Base-by-base conservation (phyloP, 768 basidiomycete species). In the Cystofilobasidium bisporidii region DNA sequence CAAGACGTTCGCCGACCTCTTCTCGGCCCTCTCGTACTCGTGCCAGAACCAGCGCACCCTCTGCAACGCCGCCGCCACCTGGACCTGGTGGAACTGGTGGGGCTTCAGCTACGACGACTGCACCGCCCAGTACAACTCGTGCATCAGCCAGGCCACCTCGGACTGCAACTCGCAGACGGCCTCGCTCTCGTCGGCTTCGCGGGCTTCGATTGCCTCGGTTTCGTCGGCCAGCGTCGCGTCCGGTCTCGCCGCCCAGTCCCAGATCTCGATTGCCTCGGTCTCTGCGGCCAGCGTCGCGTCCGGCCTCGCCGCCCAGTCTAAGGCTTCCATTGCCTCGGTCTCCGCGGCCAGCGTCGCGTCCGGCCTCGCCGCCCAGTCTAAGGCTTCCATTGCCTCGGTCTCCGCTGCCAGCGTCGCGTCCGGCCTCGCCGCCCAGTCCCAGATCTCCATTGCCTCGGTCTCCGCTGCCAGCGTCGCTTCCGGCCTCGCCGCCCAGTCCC, bases 51-150 rank as follows among this genome's bases (percentile, higher is more conserved):
- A 48, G 47, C 47, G n/a, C 6, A 22, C n/a, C 15, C 47, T 48
- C 47, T 48, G 47, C 47, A n/a, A 48, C 47, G n/a, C 47, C 47
- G n/a, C 47, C 47, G 47, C 47, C 47, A 48, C 47, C 47, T 48
- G 47, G 47, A 48, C 47, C 47, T 48, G 47, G 47, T 48, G 47
- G 47, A n/a, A 22, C 22, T 48, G 47, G 47, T 48, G 47, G 47
- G 47, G 47, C 47, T 22, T 48, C 22, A 6, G 22, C 22, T 48
- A 48, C 47, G 20, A 22, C 22, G 47, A 48, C 47, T 48, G 47
- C 47, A 24, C 20, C n/a, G n/a, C 3, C 20, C 47, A 48, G 47
- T 24, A 24, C 47, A 24, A 48, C 47, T 48, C 47, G 47, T 48
- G 47, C 47, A 24, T 48, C n/a, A n/a, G 10, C n/a, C 47, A 24